Base-by-base conservation (phyloP, 345 rosid genomes). In the Rhodamnia argentea region DNA sequence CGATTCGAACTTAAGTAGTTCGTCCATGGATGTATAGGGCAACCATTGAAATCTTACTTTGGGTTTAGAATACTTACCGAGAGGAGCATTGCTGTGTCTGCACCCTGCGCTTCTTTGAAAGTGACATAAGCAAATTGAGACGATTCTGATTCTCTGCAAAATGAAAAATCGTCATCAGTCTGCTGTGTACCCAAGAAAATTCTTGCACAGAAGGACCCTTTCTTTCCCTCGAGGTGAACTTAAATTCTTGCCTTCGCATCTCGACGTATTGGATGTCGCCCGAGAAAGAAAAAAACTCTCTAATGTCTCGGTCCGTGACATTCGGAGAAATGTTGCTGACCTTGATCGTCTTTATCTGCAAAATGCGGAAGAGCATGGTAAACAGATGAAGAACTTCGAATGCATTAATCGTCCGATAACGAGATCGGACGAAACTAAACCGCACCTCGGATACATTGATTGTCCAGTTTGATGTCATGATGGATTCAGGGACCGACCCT, bases 241-340 rank as follows among this genome's bases (percentile, higher is more conserved):
- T 22, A 40, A 84, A 83, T 52, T 76, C 88, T 60, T 32, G 88
- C 95, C 91, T 93, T 87, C 37, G 86, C 90, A 92, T 91, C 85
- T 93, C 94, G 55, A 92, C 88, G 74, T 90, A 84, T 84, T 87
- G 90, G 82, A 93, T 81, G 50, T 93, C 88, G 6, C 95, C 94
- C 29, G 94, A 90, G 86, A 89, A 91, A 32, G 94, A 92, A 78
- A 93, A 93, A 87, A 93, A 92, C 84, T 91, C 95, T 87, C 57
- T 89, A 84, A 93, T 84, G 84, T 92, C 93, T 16, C 16, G 70
- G 84, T 87, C 90, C 5, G 88, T 85, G 60, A 90, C 92, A n/a
- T 56, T 75, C 16, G 85, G 51, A 3, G 95, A 93, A 64, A 93
- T 56, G 87, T 92, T 93, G 89, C 90, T 89, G 23, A 92, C 92